Base-by-base conservation (phyloP, 2,329 filamentous ascomycete species). In the Grosmannia penicillata region DNA sequence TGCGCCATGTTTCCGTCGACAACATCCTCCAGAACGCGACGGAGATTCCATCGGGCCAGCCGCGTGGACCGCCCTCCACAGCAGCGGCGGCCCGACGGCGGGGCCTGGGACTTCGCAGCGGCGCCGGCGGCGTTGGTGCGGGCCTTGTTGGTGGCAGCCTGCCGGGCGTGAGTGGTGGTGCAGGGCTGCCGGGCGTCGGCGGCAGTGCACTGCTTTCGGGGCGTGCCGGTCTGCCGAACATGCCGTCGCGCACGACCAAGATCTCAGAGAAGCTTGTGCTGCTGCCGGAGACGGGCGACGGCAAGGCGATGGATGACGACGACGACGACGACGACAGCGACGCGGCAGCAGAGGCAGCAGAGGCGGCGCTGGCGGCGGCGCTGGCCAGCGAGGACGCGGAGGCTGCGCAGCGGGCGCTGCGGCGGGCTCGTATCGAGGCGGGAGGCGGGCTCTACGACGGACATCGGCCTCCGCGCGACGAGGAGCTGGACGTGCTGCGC, bases 261-360 rank as follows among this genome's bases (percentile, higher is more conserved):
- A 80, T 93, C 46, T 94, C 84, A 56, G 85, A 96, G 63, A 96
- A 96, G 60, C 68, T 98, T n/a, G 91, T 98, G 0, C 66, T 96
- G 26, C 69, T 98, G 13, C 91, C 91, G 1, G 89, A 95, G 53
- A 81, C 86, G 1, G 66, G 68, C 4, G 70, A 71, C 8, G 38
- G 18, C 13, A 27, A 38, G 11, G 25, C 29, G 14, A 67, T 67
- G 22, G 54, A 80, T 83, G 2, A 66, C 67, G 66, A 67, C 23
- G 66, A 67, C 18, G 66, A 71, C 39, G 72, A 74, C 18, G 69
- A 66, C 11, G 72, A 74, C 33, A 75, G 73, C 10, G 49, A 63
- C 9, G 66, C 11, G 28, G 31, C n/a, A 23, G 17, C n/a, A 23
- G 31, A 37, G 62, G 19, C 69, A 4, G 29, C 27, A 8, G 82